Conservation (phyloP, 768 basidiomycete genomes). For the Hysterangium stoloniferum region DNA sequence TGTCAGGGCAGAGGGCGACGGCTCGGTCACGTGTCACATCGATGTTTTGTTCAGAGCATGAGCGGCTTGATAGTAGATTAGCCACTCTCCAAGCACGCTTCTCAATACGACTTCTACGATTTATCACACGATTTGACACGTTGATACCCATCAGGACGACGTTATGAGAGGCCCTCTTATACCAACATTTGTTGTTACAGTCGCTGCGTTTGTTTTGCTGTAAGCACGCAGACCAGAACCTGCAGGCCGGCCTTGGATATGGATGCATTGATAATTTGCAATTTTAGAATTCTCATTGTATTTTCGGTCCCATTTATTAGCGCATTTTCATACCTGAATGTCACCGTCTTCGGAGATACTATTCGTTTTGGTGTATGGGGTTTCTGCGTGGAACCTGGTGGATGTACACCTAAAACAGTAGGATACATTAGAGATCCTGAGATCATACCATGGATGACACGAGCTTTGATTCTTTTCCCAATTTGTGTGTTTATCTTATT, state of each 20-base stretch:
- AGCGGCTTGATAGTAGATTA: not conserved
- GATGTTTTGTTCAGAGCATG: no score
- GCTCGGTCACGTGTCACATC: no score
- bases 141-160: not conserved
- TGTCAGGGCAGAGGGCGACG: no score
- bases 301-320: conserved; percentile 20
- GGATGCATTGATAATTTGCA: conserved; percentile 2
- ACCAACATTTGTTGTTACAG: conserved; percentile 7
- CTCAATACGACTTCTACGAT: not conserved
- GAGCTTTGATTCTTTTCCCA: conserved; percentile 18
- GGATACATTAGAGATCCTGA: conserved; percentile 18
- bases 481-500: conserved; percentile 16
- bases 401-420: conserved; percentile 16
- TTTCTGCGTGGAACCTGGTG: conserved; percentile 16
- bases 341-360: conserved; percentile 15
- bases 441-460: conserved; percentile 16
- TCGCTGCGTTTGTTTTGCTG: conserved; percentile 10
- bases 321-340: conserved; percentile 17
- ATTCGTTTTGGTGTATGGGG: conserved; percentile 20
- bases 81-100: not conserved
- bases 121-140: not conserved
- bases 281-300: conserved; percentile 17
- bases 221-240: no score
- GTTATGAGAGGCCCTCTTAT: conserved; percentile 2
- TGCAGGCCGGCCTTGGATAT: no score